Conservation (phyloP, 257 asterid species). For the Primulina eburnea region DNA sequence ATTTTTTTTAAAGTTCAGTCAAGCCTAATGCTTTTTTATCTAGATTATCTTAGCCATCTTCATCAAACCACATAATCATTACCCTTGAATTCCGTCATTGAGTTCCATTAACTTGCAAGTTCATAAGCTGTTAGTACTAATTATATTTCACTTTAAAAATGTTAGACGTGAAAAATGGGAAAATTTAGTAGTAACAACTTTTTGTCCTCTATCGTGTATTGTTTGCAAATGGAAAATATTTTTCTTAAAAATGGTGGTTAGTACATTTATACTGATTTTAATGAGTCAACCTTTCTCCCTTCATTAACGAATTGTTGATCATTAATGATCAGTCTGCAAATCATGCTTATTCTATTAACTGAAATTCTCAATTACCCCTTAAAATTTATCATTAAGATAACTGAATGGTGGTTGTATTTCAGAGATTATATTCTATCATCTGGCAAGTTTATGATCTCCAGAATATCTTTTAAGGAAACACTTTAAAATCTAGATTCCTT, state of each 20-base stretch:
- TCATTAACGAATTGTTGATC: not conserved
- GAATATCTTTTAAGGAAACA: not conserved
- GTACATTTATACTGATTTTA: not conserved
- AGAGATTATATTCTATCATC: not conserved
- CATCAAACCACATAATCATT: conserved; percentile 20
- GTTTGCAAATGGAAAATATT: not conserved
- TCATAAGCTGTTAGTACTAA: conserved; percentile 41
- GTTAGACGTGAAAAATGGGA: not conserved
- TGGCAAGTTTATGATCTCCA: not conserved
- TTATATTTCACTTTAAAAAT: too few relatives aligned
- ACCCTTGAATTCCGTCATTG: conserved; percentile 27
- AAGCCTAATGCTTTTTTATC: conserved; percentile 7
- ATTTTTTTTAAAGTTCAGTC: not conserved
- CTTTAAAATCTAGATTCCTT: not conserved
- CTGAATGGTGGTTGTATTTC: not conserved
- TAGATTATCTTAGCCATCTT: not conserved
- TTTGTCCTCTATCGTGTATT: not conserved
- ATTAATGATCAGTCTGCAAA: conserved; percentile 1
- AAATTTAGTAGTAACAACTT: not conserved
- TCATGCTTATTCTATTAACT: not conserved
- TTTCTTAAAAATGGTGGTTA: not conserved
- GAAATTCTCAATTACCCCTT: not conserved
- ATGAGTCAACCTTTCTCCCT: not conserved
- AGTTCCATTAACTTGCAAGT: conserved; percentile 35
- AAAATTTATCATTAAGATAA: not conserved